These are phyloP conservation scores for Colletotrichum liaoningense DNA, from an alignment of 2,329 filamentous ascomycete species.

Conservation along the genomic window DNA sequence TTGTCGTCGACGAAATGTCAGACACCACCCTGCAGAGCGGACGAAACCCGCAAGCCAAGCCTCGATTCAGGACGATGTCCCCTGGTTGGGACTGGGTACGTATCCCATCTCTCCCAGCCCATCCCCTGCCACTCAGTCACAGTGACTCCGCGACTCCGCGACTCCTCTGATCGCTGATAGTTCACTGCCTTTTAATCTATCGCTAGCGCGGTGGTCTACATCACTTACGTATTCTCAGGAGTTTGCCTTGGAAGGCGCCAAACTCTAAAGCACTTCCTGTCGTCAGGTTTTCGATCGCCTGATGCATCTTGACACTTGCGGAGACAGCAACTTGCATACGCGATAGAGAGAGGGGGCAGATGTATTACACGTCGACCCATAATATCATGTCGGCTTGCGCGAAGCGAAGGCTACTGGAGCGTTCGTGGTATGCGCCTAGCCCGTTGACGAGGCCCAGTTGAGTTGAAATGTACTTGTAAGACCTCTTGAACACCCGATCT, in stretches of 20 bases:
- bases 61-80: background rate
- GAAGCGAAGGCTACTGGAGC: background rate
- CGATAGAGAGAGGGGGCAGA: background rate
- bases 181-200: slow-evolving; percentile 11
- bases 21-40: slow-evolving; percentile 3
- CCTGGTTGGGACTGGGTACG: background rate
- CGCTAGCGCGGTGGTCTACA: slow-evolving; percentile 15
- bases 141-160: background rate
- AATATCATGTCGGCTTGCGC: background rate
- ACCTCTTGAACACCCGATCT: slow-evolving; percentile 12
- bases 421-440: background rate
- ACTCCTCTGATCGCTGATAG: background rate
- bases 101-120: background rate
- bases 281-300: slow-evolving; percentile 17
- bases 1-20: background rate
- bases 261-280: slow-evolving; percentile 23
- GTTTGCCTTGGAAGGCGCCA: slow-evolving; percentile 32
- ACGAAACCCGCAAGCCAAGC: background rate
- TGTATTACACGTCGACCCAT: background rate
- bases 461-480: background rate
- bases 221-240: slow-evolving; percentile 28
- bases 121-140: background rate
- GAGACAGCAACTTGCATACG: background rate
- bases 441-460: background rate
- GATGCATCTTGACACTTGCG: slow-evolving; percentile 4